Conservation (phyloP, 2,329 filamentous ascomycete genomes). For the Hymenotorrendiella dingleyae region DNA sequence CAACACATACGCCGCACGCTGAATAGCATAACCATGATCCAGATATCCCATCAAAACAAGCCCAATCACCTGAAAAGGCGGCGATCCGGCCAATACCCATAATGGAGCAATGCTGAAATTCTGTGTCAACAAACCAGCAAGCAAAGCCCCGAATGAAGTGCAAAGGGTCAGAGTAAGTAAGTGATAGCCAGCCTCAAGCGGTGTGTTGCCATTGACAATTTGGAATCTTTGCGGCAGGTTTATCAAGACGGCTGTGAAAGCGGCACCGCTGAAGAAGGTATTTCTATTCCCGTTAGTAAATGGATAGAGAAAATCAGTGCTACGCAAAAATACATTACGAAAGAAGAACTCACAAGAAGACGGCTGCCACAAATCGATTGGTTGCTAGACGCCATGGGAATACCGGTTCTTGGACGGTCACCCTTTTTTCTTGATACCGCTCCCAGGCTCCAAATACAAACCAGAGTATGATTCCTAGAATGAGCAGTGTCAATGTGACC, state of each 20-base stretch:
- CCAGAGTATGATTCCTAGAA: conserved; percentile 7
- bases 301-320: not conserved
- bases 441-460: not conserved
- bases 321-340: not conserved
- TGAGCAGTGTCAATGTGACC: conserved; percentile 16
- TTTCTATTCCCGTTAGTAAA: not conserved
- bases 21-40: not conserved
- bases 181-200: not conserved
- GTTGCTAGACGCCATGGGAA: not conserved
- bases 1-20: not conserved
- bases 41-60: not conserved
- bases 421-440: conserved; percentile 5
- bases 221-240: conserved; percentile 1
- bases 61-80: not conserved
- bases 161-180: not conserved
- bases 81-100: not conserved
- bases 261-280: not conserved
- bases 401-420: conserved; percentile 4
- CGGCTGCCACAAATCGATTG: not conserved
- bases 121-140: not conserved
- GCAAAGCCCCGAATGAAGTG: not conserved
- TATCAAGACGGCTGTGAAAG: not conserved
- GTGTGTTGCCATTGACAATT: conserved; percentile 1
- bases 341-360: not conserved
- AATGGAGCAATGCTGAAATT: not conserved